A percentile compares a stretch with the other conserved stretches of the same genome.
These are phyloP conservation scores for Trifolium subterraneum DNA, from an alignment of 306 rosid genomes.

Conservation along the genomic window DNA sequence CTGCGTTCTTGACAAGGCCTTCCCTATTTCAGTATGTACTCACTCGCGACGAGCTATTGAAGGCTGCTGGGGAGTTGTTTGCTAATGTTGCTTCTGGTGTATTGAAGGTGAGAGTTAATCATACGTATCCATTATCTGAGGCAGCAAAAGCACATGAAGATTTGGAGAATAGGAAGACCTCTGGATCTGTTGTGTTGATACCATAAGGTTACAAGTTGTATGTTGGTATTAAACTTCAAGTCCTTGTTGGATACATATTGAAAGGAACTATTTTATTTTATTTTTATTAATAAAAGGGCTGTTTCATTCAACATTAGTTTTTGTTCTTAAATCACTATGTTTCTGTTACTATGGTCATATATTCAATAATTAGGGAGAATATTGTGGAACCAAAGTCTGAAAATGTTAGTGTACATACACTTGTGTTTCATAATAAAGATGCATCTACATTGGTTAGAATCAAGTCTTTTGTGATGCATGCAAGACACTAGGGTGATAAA, in stretches of 20 bases:
- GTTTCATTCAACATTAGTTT: neutral
- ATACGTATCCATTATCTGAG: constrained; percentile 75
- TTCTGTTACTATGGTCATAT: neutral
- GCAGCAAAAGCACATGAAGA: constrained; percentile 85
- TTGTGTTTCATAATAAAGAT: too few species aligned
- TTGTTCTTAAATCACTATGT: neutral
- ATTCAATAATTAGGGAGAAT: neutral
- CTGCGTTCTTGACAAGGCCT: constrained; percentile 88
- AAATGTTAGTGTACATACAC: too few species aligned
- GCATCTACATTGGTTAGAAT: too few species aligned
- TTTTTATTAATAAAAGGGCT: constrained; percentile 5
- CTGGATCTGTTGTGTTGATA: constrained; percentile 81
- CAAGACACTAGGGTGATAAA: too few species aligned
- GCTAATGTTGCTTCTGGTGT: constrained; percentile 61
- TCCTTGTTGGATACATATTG: constrained; percentile 22
- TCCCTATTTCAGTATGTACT: constrained; percentile 59
- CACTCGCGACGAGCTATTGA: constrained; percentile 72
- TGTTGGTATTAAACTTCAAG: neutral
- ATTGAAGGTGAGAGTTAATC: constrained; percentile 76
- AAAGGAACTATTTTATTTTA: constrained; percentile 23
- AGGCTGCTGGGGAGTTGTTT: constrained; percentile 77
- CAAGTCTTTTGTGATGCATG: too few species aligned
- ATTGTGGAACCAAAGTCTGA: too few species aligned
- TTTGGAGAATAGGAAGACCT: constrained; percentile 75
- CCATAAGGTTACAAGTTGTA: constrained; percentile 50